A percentile compares a stretch with the other conserved stretches of the same genome.
These are phyloP conservation scores for Fusarium buxicola DNA, from an alignment of 2,329 filamentous ascomycete species.

Conservation along the genomic window DNA sequence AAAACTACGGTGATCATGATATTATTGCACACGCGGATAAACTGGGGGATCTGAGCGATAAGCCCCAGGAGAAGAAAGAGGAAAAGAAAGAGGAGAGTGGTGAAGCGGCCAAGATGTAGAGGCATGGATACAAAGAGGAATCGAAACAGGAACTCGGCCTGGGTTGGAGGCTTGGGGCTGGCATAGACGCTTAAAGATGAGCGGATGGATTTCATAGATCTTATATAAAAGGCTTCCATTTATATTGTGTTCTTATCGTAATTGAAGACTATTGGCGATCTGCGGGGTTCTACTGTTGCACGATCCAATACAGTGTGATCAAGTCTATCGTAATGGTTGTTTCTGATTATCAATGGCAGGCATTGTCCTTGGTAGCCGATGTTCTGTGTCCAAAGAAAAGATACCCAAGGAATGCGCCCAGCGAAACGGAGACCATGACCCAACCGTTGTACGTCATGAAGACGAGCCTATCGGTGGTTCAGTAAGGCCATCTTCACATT, in stretches of 20 bases:
- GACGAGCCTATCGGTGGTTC: conserved; percentile 74
- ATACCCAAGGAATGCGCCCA: conserved; percentile 92
- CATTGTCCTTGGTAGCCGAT: conserved; percentile 83
- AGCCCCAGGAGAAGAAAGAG: conserved; percentile 40
- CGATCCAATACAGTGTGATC: background rate
- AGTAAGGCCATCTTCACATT: background rate
- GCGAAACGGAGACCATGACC: conserved; percentile 91
- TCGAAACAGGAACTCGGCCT: background rate
- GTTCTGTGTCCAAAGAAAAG: conserved; percentile 79
- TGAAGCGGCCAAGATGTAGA: conserved; percentile 51
- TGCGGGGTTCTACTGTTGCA: background rate
- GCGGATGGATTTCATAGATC: background rate
- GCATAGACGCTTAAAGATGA: background rate
- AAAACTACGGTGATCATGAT: conserved; percentile 63
- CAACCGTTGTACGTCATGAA: conserved; percentile 99
- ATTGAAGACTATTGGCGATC: background rate
- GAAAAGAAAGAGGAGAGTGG: conserved; percentile 38
- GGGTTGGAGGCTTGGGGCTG: background rate
- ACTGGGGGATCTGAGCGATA: conserved; percentile 61
- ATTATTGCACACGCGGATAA: conserved; percentile 61
- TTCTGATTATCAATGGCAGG: conserved; percentile 50
- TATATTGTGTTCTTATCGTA: background rate
- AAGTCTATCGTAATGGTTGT: background rate
- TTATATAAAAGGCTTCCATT: background rate
- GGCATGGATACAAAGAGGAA: background rate